Evolutionary conservation across 163 green algal species (phyloP).

Genomic region (Volvox carteri): DNA sequence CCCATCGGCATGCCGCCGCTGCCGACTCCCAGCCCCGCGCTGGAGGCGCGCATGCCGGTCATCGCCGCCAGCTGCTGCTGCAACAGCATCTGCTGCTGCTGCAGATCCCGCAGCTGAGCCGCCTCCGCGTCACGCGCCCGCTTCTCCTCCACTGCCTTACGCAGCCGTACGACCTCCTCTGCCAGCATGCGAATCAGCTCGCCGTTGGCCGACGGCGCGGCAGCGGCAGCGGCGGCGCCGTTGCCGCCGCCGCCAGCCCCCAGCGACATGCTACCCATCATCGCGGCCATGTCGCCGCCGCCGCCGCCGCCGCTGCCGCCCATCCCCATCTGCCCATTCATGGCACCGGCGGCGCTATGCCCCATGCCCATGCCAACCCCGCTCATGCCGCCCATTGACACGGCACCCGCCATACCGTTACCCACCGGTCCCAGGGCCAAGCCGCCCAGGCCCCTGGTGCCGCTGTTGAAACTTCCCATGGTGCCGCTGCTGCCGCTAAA

Average conservation of each 20-base stretch:
- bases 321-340: conserved; percentile 7
- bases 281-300: neutral
- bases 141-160: conserved; percentile 57
- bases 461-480: conserved; percentile 1
- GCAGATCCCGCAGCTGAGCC: conserved; percentile 31
- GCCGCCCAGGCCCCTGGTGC: neutral
- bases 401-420: neutral
- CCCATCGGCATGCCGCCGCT: conserved; percentile 42
- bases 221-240: neutral
- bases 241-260: neutral
- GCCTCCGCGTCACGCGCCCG: conserved; percentile 14
- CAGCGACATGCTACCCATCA: conserved; percentile 42
- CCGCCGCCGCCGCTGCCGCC: neutral
- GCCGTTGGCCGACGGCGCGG: neutral
- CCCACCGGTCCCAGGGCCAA: conserved; percentile 6
- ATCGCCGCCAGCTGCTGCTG: conserved; percentile 28
- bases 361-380: conserved; percentile 27
- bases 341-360: neutral
- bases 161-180: conserved; percentile 49
- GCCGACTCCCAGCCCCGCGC: neutral
- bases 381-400: conserved; percentile 12
- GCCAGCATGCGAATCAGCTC: conserved; percentile 55
- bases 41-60: neutral
- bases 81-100: conserved; percentile 32
- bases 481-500: neutral